Evolutionary conservation across 1,139 yeast genomes (phyloP).

Genomic region (Pichiaceae sp.): DNA sequence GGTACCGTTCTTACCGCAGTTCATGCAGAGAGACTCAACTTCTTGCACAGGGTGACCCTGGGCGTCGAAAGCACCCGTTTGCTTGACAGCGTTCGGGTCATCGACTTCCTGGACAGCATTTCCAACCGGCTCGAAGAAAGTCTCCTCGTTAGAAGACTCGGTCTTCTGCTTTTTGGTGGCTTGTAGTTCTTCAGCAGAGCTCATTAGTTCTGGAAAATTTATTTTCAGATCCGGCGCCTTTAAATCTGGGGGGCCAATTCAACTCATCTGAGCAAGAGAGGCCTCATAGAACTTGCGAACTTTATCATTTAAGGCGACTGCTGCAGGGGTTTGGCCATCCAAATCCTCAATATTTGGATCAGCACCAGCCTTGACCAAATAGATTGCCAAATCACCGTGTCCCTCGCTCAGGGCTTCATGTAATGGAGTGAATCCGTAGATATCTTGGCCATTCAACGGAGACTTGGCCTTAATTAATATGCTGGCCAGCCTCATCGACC

Average conservation of each 20-base stretch:
- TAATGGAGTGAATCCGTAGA: slow-evolving; percentile 74
- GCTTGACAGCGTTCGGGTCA: slow-evolving; percentile 26
- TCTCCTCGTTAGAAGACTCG: slow-evolving; percentile 21
- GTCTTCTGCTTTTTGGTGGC: slow-evolving; percentile 7
- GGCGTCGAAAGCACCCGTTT: slow-evolving; percentile 69
- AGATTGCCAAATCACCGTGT: slow-evolving; percentile 66
- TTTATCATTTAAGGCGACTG: slow-evolving; percentile 56
- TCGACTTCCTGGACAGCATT: slow-evolving; percentile 33
- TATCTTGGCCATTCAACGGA: slow-evolving; percentile 62
- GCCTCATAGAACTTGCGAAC: slow-evolving; percentile 35
- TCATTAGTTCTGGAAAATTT: slow-evolving; percentile 4
- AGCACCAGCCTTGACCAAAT: slow-evolving; percentile 60
- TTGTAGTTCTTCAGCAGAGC: not conserved
- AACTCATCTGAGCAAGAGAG: slow-evolving; percentile 1
- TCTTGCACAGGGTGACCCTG: slow-evolving; percentile 96
- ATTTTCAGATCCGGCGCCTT: not conserved
- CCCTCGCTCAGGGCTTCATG: slow-evolving; percentile 94
- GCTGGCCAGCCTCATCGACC: slow-evolving; percentile 48
- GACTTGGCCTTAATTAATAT: slow-evolving; percentile 47
- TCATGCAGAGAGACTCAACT: slow-evolving; percentile 91
- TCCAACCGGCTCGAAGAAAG: slow-evolving; percentile 51
- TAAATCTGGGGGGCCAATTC: not conserved
- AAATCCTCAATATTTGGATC: slow-evolving; percentile 39
- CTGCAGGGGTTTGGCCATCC: slow-evolving; percentile 50
- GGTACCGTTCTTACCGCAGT: slow-evolving; percentile 78